phyloP scores from a whole-genome alignment of 2,329 filamentous ascomycete genomes.

The Hypoxylon sp. region DNA sequence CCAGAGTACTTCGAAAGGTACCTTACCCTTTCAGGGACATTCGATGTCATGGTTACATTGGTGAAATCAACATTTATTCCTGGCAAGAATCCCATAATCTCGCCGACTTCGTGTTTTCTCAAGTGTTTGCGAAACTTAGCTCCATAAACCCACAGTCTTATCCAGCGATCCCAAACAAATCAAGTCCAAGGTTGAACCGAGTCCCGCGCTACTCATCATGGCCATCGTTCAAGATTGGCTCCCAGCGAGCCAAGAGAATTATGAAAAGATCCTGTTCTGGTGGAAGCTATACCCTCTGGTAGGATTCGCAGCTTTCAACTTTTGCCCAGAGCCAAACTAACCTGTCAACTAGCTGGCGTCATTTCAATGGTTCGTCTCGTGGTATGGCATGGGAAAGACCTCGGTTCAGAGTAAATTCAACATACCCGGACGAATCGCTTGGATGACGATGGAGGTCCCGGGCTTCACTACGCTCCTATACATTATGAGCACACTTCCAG shows the following conservation, averaged over 20 bases:
- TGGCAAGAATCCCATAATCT: background rate
- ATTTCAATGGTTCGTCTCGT: conserved; percentile 80
- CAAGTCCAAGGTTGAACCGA: background rate
- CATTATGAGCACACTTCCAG: conserved; percentile 77
- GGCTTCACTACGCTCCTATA: conserved; percentile 84
- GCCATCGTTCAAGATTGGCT: conserved; percentile 66
- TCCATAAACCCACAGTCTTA: conserved; percentile 1
- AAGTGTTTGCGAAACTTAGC: conserved; percentile 10
- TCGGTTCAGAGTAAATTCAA: conserved; percentile 81
- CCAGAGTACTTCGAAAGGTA: background rate
- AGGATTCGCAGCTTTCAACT: conserved; percentile 40
- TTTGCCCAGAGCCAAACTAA: conserved; percentile 21
- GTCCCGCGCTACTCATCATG: conserved; percentile 51
- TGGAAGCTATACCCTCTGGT: conserved; percentile 70
- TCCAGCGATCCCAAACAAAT: conserved; percentile 1
- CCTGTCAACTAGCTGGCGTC: conserved; percentile 70
- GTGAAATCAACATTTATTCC: conserved; percentile 23
- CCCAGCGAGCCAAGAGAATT: conserved; percentile 70
- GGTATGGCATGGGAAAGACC: conserved; percentile 94
- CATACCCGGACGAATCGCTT: conserved; percentile 87
- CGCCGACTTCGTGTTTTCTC: conserved; percentile 1
- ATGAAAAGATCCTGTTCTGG: conserved; percentile 62
- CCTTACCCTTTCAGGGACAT: background rate
- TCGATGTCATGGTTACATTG: conserved; percentile 26
- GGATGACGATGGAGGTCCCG: conserved; percentile 88